Evolutionary conservation across 2,329 filamentous ascomycete genomes (phyloP), one percentile per base, ranked within the genome.

Genomic region (Aspergillus sp.): DNA sequence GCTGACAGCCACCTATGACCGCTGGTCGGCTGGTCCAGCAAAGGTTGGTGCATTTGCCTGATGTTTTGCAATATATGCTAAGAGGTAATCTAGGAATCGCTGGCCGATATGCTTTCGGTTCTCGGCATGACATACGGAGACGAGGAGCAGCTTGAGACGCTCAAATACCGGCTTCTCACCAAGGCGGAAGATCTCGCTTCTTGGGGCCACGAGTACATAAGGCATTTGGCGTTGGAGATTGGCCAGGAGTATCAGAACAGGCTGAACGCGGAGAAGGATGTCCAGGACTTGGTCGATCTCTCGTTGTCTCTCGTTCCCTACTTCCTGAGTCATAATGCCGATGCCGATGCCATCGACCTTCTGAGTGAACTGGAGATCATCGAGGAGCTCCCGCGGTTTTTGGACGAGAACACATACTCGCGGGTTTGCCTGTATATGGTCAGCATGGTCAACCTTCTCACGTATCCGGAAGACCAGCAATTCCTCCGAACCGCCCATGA

Each of bases 91-190:
- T 48, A 76, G 71, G 67, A 75, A 56, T 75, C 86, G 3, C 69
- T 98, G 44, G 93, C 91, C 28, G 93, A 98, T 64, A 91, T 94
- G 49, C 71, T 98, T 32, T 98, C 91, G 10, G 91, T 98, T 30
- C 82, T 98, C 48, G 91, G 89, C 41, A 98, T 98, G 91, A 98
- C 91, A 34, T 95, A 89, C 59, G 94, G 89, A 30, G 89, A 96
- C 55, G 91, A 96, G 63, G 86, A 94, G 52, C 80, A 86, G 60
- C 78, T 93, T 63, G 91, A 98, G 61, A 95, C 91, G 30, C 75
- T 98, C 52, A 96, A 94, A 66, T 98, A 91, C 68, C 80, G 91
- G 45, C 73, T 98, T 32, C 73, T 95, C 39, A 82, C 89, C 22
- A 86, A 88, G 17, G 84, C 86, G 24, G 79, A 86, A 58, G 91